phyloP scores from a whole-genome alignment of 352 stramenopile species.

The Globisporangium carolinianum region DNA sequence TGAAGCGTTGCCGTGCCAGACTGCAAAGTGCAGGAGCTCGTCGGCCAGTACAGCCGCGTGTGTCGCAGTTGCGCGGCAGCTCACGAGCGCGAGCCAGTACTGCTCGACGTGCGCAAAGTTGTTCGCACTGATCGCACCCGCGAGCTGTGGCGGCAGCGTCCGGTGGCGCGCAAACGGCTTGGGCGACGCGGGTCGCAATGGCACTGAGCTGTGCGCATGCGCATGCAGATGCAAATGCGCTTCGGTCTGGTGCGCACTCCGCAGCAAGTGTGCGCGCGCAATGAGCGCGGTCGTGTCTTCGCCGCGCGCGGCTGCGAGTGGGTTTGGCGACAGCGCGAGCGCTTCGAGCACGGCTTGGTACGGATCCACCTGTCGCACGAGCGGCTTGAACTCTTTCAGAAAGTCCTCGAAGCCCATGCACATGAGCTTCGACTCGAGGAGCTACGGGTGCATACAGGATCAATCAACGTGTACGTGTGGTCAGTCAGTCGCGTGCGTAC shows the following conservation, averaged over 20 bases:
- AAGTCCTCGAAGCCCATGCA: constrained; percentile 84
- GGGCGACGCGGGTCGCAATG: constrained; percentile 16
- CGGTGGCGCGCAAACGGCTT: constrained; percentile 51
- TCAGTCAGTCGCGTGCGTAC: no score
- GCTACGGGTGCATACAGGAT: constrained; percentile 8
- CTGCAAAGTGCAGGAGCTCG: constrained; percentile 71
- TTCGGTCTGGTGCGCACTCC: constrained; percentile 21
- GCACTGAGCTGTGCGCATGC: not conserved
- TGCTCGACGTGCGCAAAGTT: constrained; percentile 29
- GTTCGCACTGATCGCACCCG: constrained; percentile 27
- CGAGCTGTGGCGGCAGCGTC: constrained; percentile 49
- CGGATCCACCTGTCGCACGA: constrained; percentile 66
- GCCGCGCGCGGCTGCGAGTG: constrained; percentile 28
- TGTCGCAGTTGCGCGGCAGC: constrained; percentile 8
- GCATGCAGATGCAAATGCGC: constrained; percentile 1
- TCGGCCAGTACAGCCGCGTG: constrained; percentile 50
- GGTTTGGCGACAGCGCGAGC: constrained; percentile 43
- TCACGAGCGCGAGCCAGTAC: constrained; percentile 43
- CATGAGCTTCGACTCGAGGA: constrained; percentile 73
- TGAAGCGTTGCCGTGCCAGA: constrained; percentile 55
- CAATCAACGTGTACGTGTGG: not conserved
- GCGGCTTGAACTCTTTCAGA: constrained; percentile 72
- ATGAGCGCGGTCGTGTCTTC: constrained; percentile 57
- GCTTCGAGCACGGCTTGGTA: constrained; percentile 69
- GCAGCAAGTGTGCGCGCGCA: constrained; percentile 41